Evolutionary conservation across 306 rosid species (phyloP).

Genomic region (Potentilla sterilis): DNA sequence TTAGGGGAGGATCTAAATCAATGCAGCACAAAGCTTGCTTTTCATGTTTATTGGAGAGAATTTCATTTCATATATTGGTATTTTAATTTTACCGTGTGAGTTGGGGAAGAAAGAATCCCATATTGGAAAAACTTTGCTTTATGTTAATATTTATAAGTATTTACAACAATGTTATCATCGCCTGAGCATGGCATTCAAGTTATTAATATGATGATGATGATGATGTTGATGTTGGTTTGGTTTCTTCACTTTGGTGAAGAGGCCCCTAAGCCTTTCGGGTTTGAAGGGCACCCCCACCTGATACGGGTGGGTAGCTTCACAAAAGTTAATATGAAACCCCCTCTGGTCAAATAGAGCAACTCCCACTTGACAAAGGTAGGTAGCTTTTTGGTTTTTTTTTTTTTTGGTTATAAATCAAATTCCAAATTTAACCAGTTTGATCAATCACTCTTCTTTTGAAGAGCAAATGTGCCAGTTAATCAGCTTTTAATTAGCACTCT

Average conservation of each 20-base stretch:
- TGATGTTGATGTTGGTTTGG: neutral
- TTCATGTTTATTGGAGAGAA: no score
- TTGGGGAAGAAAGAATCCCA: neutral
- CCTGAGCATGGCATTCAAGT: neutral
- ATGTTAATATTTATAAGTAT: neutral
- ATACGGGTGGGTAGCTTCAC: neutral
- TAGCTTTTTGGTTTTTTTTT: no score
- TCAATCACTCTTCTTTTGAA: neutral
- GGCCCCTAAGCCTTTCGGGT: neutral
- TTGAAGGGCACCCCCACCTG: neutral
- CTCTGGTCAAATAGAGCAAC: neutral
- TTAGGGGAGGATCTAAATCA: no score
- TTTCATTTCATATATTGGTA: no score
- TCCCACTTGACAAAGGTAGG: neutral
- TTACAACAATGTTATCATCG: neutral
- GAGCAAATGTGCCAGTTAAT: conserved; percentile 16
- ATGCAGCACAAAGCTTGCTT: no score
- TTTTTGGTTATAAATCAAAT: no score
- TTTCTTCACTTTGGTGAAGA: neutral
- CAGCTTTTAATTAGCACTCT: conserved; percentile 23
- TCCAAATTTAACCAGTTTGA: neutral
- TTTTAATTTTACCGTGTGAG: neutral
- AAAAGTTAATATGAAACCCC: no score
- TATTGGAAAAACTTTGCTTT: neutral
- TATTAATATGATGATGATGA: neutral